These are phyloP conservation scores for Acanthamoeba sp. DNA, from an alignment of 208 protist species.

Conservation along the genomic window DNA sequence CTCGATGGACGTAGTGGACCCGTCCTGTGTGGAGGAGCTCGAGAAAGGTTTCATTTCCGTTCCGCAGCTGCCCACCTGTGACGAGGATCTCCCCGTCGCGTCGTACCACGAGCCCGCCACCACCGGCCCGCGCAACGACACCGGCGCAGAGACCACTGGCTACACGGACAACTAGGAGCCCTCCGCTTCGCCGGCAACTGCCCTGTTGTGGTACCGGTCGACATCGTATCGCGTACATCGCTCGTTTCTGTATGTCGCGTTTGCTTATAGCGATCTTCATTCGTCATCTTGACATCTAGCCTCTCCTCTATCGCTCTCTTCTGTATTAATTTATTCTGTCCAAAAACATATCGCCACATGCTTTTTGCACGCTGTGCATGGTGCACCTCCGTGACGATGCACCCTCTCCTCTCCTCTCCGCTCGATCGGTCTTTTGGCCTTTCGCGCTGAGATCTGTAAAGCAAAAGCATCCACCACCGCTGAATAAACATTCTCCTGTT, in stretches of 20 bases:
- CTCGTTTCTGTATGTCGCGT: neutral
- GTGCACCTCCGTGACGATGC: too few relatives aligned
- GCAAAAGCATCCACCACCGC: too few relatives aligned
- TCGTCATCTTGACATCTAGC: neutral
- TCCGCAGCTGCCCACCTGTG: neutral
- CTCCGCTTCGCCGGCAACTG: neutral
- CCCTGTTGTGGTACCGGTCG: neutral
- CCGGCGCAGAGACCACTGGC: conserved; percentile 38
- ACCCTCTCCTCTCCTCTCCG: too few relatives aligned
- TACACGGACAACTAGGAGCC: conserved; percentile 3
- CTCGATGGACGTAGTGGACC: conserved; percentile 38
- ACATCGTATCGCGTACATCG: neutral
- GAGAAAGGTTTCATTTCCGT: conserved; percentile 44
- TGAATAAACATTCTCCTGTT: too few relatives aligned
- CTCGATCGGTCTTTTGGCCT: too few relatives aligned
- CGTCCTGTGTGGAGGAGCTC: conserved; percentile 21
- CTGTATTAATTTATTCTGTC: conserved; percentile 72
- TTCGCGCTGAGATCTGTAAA: too few relatives aligned
- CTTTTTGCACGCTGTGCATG: too few relatives aligned
- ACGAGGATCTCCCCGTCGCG: neutral
- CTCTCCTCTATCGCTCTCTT: neutral
- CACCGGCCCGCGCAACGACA: conserved; percentile 16
- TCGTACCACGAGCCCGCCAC: neutral
- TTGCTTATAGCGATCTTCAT: neutral
- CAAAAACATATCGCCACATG: neutral